Evolutionary conservation across 805 yeast species (phyloP).

Genomic region (Clavispora carvajalis): DNA sequence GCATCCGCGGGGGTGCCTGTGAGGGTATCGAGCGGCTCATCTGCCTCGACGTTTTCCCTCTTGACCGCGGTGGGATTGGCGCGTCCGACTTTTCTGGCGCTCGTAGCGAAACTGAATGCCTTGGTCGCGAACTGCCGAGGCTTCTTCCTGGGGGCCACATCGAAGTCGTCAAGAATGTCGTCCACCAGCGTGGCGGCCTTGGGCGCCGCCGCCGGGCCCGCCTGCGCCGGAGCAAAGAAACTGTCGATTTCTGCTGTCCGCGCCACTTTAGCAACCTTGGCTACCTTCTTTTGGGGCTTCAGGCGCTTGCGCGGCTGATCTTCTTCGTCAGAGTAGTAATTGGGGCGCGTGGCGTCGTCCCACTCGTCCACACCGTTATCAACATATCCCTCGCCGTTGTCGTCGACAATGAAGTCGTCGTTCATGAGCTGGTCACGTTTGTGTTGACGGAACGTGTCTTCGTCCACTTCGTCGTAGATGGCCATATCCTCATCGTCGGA

Average conservation of each 20-base stretch:
- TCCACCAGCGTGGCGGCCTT: conserved; percentile 15
- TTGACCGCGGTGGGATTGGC: conserved; percentile 11
- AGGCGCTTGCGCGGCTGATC: conserved; percentile 27
- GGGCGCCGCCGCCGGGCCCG: conserved; percentile 21
- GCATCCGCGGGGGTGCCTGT: no score
- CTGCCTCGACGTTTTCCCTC: conserved; percentile 2
- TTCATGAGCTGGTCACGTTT: conserved; percentile 76
- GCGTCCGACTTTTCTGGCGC: conserved; percentile 5
- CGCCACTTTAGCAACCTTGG: conserved; percentile 33
- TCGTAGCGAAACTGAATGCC: conserved; percentile 22
- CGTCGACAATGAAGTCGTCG: conserved; percentile 93
- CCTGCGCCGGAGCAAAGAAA: conserved; percentile 37
- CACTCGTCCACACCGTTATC: conserved; percentile 92
- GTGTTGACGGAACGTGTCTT: conserved; percentile 66
- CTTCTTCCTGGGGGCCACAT: conserved; percentile 9
- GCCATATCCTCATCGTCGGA: conserved; percentile 44
- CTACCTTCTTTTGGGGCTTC: conserved; percentile 14
- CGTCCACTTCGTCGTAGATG: conserved; percentile 86
- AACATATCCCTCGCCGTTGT: conserved; percentile 88
- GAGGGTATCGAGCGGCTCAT: no score
- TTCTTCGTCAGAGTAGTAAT: conserved; percentile 55
- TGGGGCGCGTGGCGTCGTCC: conserved; percentile 51
- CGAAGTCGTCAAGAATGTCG: conserved; percentile 16
- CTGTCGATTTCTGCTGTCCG: conserved; percentile 46
- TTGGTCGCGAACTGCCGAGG: conserved; percentile 29